Base-by-base conservation (phyloP, 495 filamentous ascomycete genomes). In the Durotheca rogersii region DNA sequence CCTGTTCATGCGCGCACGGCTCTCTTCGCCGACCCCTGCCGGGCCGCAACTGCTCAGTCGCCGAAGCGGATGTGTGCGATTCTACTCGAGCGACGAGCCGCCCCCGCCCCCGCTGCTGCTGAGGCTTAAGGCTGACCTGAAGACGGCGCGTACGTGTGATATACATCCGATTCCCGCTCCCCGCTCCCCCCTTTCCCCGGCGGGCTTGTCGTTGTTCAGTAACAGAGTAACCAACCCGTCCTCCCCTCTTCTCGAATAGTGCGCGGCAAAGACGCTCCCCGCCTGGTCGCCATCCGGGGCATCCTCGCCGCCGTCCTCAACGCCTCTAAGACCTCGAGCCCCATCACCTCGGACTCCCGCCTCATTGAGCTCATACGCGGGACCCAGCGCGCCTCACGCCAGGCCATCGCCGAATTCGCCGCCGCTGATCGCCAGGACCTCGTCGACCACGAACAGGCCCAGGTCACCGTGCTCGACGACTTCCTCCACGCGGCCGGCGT, bases 91-190 rank as follows among this genome's bases (percentile, higher is more conserved):
- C 51, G 68, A 43, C 9, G 48, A 33, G 11, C 43, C 61, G 14
- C 57, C 66, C 7, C 52, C 69, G 1, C 69, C 72, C 23, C 69
- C 70, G 6, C 64, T 75, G 4, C 62, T 74, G 14, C 53, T 65
- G 34, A 77, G 65, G 56, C 52, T 75, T 46, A 82, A 80, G 41
- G 67, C 64, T 35, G 81, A 84, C 51, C 66, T 84, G 42, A 84
- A 84, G 64, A 63, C 70, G 27, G 79, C 81, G 36, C 81, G 54
- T 58, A 48, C 48, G 54, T 53, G n/a, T n/a, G n/a, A n/a, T n/a
- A n/a, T n/a, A n/a, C n/a, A n/a, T n/a, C n/a, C n/a, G n/a, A n/a
- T n/a, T n/a, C n/a, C n/a, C n/a, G n/a, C n/a, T n/a, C n/a, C n/a
- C n/a, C n/a, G n/a, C n/a, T n/a, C n/a, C n/a, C n/a, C n/a, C n/a